Percentiles rank a stretch among this genome's conserved stretches.
Conservation (phyloP, 208 protist species). For the Crithidia fasciculata region DNA sequence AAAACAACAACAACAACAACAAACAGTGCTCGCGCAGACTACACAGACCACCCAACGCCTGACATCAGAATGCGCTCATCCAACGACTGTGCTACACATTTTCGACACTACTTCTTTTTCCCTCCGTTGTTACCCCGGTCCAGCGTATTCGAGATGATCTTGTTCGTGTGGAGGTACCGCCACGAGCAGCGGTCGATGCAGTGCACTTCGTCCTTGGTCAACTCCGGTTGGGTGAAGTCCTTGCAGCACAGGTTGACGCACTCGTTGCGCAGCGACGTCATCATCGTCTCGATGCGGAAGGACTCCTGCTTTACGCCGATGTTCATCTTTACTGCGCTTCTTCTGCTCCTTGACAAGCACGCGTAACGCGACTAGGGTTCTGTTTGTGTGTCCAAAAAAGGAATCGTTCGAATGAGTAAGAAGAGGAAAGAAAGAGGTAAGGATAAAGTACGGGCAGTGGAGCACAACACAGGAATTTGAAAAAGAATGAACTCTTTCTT, state of each 20-base stretch:
- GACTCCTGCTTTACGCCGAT: constrained; percentile 86
- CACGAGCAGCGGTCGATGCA: constrained; percentile 87
- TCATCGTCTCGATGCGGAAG: constrained; percentile 86
- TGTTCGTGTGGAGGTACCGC: constrained; percentile 78
- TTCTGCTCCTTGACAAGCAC: constrained; percentile 1
- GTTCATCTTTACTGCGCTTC: constrained; percentile 54
- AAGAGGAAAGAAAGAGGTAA: background rate
- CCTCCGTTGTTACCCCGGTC: constrained; percentile 46
- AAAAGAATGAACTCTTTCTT: too few species aligned
- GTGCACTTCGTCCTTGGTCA: constrained; percentile 77
- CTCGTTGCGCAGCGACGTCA: constrained; percentile 74
- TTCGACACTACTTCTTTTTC: constrained; percentile 13
- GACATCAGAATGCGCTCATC: too few species aligned
- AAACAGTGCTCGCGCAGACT: background rate
- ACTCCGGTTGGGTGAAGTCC: constrained; percentile 61
- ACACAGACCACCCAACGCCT: too few species aligned
- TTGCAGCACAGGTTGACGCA: constrained; percentile 89
- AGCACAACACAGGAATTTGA: too few species aligned
- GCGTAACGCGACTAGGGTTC: too few species aligned
- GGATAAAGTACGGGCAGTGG: background rate
- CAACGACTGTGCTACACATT: too few species aligned
- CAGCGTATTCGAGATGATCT: constrained; percentile 61
- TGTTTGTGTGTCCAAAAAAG: too few species aligned
- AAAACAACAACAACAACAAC: background rate
- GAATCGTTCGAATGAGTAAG: too few species aligned